Conservation (phyloP, 2,329 filamentous ascomycete genomes). For the Tetracladium maxilliforme region DNA sequence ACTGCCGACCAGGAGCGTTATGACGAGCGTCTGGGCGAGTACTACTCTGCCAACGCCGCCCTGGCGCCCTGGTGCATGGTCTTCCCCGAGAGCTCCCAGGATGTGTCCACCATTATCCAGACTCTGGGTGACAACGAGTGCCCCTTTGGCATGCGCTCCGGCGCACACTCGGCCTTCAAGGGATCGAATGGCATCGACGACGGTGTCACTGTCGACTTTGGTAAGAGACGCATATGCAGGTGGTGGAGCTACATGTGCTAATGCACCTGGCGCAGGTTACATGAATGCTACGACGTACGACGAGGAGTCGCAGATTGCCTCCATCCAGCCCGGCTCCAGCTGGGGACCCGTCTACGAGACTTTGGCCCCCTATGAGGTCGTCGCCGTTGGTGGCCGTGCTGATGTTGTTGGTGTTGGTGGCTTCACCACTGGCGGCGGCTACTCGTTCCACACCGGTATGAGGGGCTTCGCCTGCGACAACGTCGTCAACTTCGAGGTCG, state of each 20-base stretch:
- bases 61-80: constrained; percentile 2
- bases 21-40: constrained; percentile 1
- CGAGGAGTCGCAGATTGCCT: constrained; percentile 11
- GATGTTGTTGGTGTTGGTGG: constrained; percentile 21
- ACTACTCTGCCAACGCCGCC: constrained; percentile 2
- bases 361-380: constrained; percentile 15
- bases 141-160: constrained; percentile 38
- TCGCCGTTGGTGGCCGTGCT: constrained; percentile 21
- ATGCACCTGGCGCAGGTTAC: constrained; percentile 2
- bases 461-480: constrained; percentile 34
- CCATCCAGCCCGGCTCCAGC: constrained; percentile 18
- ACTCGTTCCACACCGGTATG: constrained; percentile 21
- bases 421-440: constrained; percentile 18
- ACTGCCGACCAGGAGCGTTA: not conserved
- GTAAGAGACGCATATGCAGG: too few species aligned
- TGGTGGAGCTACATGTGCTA: too few species aligned
- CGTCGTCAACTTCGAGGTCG: constrained; percentile 32
- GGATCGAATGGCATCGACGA: constrained; percentile 33
- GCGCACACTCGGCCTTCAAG: constrained; percentile 40
- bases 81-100: too few species aligned
- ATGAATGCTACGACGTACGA: constrained; percentile 11
- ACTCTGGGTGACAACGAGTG: too few species aligned
- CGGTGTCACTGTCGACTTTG: constrained; percentile 33
- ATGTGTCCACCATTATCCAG: too few species aligned
- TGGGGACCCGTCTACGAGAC: constrained; percentile 22